phyloP scores from a whole-genome alignment of 2,329 filamentous ascomycete species.

The Fusarium cyanostomum region DNA sequence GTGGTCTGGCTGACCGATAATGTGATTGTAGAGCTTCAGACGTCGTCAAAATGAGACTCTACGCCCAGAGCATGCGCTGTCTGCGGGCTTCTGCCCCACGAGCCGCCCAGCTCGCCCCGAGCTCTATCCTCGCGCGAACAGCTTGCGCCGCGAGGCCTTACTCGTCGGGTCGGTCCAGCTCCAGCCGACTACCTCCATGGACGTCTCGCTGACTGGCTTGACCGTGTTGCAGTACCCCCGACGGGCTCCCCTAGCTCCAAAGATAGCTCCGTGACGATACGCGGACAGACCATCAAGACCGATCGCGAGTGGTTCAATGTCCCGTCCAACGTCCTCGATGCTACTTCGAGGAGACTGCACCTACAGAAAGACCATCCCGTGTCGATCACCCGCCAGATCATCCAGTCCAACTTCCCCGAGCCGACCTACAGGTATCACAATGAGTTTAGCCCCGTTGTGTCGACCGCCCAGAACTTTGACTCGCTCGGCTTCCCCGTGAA shows the following conservation, averaged over 20 bases:
- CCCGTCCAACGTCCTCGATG: slow-evolving; percentile 76
- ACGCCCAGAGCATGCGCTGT: slow-evolving; percentile 39
- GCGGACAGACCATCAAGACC: slow-evolving; percentile 63
- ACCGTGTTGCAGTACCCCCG: slow-evolving; percentile 25
- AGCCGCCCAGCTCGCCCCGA: slow-evolving; percentile 35
- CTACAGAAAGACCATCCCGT: slow-evolving; percentile 91
- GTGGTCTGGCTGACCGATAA: slow-evolving; percentile 20
- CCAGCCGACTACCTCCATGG: slow-evolving; percentile 18
- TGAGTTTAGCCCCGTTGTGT: slow-evolving; percentile 82
- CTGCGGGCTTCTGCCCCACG: slow-evolving; percentile 43
- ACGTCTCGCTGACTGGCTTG: slow-evolving; percentile 35
- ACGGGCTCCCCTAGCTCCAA: slow-evolving; percentile 42
- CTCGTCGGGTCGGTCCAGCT: slow-evolving; percentile 40
- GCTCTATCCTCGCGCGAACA: slow-evolving; percentile 36
- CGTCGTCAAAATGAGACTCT: slow-evolving; percentile 38
- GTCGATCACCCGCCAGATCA: slow-evolving; percentile 88
- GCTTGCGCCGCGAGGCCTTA: slow-evolving; percentile 37
- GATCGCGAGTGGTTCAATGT: slow-evolving; percentile 88
- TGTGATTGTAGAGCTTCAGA: slow-evolving; percentile 32
- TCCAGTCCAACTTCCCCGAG: slow-evolving; percentile 85
- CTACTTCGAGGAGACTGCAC: slow-evolving; percentile 83
- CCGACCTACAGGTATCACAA: slow-evolving; percentile 81
- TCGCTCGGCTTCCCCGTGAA: slow-evolving; percentile 90
- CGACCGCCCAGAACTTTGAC: slow-evolving; percentile 90
- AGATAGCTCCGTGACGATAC: slow-evolving; percentile 60